These are phyloP conservation scores for Effrenium voratum DNA, from an alignment of 73 alveolate genomes.

Conservation along the genomic window DNA sequence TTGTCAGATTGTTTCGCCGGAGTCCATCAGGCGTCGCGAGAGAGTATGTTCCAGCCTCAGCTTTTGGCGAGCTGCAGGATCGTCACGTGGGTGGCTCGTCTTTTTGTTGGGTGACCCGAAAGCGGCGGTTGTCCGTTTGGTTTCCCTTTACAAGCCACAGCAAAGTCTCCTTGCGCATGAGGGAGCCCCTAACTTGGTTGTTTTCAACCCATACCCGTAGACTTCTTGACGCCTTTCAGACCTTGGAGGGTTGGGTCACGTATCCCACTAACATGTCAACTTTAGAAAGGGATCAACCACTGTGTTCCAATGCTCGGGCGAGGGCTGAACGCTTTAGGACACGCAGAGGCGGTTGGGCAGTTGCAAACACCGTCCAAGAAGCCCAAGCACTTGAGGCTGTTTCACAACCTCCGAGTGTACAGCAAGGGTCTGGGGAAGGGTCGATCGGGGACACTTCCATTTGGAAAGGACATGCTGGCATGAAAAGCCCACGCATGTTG, in stretches of 20 bases:
- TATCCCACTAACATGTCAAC: neutral
- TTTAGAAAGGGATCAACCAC: neutral
- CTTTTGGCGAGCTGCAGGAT: neutral
- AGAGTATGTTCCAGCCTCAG: conserved; percentile 65
- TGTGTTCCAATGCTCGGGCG: neutral
- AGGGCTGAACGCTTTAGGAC: neutral
- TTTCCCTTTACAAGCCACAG: too few relatives aligned
- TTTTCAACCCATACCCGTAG: too few relatives aligned
- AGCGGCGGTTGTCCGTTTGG: neutral
- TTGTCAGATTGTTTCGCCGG: neutral
- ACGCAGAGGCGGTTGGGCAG: neutral
- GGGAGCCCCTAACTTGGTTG: neutral
- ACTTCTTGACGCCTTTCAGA: neutral
- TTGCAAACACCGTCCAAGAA: neutral
- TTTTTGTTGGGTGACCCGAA: neutral
- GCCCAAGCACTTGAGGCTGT: too few relatives aligned
- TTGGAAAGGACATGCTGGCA: too few relatives aligned
- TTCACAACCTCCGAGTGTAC: too few relatives aligned
- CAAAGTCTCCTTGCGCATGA: neutral
- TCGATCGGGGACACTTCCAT: too few relatives aligned
- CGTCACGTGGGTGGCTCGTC: neutral
- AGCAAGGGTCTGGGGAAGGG: too few relatives aligned
- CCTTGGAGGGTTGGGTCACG: neutral
- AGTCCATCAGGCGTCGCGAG: conserved; percentile 58
- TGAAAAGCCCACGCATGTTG: too few relatives aligned